These are phyloP conservation scores for Neurospora tetraspora DNA, from an alignment of 495 filamentous ascomycete genomes.

Conservation along the genomic window DNA sequence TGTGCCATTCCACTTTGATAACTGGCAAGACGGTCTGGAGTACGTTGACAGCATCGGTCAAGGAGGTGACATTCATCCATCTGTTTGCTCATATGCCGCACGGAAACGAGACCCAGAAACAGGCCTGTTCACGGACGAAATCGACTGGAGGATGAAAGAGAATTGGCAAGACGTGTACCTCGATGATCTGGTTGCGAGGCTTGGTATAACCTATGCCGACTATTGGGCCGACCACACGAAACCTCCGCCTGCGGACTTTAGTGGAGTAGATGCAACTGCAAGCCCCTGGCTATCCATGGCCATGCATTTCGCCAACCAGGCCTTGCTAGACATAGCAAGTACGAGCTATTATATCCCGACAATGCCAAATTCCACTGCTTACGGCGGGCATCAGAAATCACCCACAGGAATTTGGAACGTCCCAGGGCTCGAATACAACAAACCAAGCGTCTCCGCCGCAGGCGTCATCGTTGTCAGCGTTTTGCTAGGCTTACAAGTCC, in stretches of 20 bases:
- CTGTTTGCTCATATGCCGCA: neutral
- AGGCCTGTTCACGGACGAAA: neutral
- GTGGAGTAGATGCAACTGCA: neutral
- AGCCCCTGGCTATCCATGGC: neutral
- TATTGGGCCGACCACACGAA: neutral
- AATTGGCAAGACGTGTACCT: neutral
- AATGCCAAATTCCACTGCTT: neutral
- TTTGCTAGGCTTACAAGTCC: neutral
- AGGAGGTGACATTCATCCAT: neutral
- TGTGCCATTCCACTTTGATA: neutral
- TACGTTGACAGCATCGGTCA: neutral
- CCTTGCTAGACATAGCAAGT: neutral
- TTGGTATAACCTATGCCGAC: neutral
- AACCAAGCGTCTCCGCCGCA: neutral
- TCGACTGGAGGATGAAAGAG: neutral
- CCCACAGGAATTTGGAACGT: neutral
- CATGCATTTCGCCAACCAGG: constrained; percentile 1
- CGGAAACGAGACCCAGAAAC: neutral
- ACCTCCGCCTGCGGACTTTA: neutral
- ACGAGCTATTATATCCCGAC: neutral
- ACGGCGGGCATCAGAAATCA: neutral
- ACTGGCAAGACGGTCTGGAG: neutral
- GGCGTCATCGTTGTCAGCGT: neutral
- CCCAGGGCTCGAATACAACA: neutral
- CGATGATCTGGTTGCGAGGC: neutral